These are phyloP conservation scores for Oleoguttula mirabilis DNA, from an alignment of 495 filamentous ascomycete genomes.

Conservation along the genomic window DNA sequence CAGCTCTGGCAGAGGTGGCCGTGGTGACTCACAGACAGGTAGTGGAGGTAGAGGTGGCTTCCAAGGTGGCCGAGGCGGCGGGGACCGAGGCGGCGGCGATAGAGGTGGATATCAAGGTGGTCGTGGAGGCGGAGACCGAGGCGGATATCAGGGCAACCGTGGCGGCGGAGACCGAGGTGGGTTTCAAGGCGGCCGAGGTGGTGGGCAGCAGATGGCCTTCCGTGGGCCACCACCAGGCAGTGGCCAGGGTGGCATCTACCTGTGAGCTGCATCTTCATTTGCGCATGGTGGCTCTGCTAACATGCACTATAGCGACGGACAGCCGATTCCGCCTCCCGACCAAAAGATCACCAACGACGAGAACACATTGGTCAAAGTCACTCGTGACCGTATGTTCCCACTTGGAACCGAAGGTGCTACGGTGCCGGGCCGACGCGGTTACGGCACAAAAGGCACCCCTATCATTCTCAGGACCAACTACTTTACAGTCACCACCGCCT, in stretches of 20 bases:
- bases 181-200: no score
- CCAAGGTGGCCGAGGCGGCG: slow-evolving; percentile 7
- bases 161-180: no score
- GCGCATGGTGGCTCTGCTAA: no score
- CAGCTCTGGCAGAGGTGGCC: slow-evolving; percentile 3
- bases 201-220: background rate
- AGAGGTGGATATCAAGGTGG: no score
- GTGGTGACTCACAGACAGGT: no score
- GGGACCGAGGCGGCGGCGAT: slow-evolving; percentile 2
- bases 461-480: slow-evolving; percentile 38
- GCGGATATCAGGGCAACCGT: no score
- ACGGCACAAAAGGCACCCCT: slow-evolving; percentile 31
- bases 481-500: slow-evolving; percentile 26
- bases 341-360: slow-evolving; percentile 7
- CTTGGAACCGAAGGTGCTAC: background rate
- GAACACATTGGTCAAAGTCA: slow-evolving; percentile 8
- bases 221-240: background rate
- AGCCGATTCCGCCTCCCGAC: background rate
- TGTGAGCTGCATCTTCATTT: no score
- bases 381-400: slow-evolving; percentile 1
- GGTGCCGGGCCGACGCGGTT: slow-evolving; percentile 33
- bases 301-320: no score
- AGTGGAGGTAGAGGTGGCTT: background rate
- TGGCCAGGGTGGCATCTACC: background rate
- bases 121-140: no score